Evolutionary conservation across 176 grass and related monocot genomes (phyloP), one percentile per base, ranked within the genome.

Genomic region (Carex parvula): DNA sequence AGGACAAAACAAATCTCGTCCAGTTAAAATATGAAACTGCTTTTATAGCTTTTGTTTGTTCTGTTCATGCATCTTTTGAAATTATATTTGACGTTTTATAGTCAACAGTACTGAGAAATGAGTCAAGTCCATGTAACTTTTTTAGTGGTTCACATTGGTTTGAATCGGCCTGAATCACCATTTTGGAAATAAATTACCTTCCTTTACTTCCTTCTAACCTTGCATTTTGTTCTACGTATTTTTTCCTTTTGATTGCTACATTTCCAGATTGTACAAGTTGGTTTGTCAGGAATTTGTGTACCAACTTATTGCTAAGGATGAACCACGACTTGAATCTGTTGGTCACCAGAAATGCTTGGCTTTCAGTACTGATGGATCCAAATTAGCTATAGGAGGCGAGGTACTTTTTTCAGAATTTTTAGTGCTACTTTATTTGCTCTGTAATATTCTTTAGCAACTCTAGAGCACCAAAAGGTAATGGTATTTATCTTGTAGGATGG

Each of bases 301-400:
- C 77, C 81, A 81, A 56, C 87, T 99, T 85, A 29, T 95, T 60
- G 70, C 41, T 64, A 94, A 83, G 64, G 88, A 94, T 83, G 85
- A 86, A 83, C 71, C 81, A 32, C 59, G 72, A 18, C 85, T 99
- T 39, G 85, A 96, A 86, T 96, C 93, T 50, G 72, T 92, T 90
- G 91, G 97, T 75, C 78, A 24, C 6, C 97, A 99, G 87, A 95
- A 99, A 86, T 99, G 96, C 84, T 75, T 95, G 88, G 77, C 91
- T 85, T 99, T 95, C 62, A 99, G 96, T 76, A 99, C 93, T 69
- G 93, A 99, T 89, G 96, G 96, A 17, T 75, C 88, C 37, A 99
- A 99, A 89, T 92, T 99, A 88, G 93, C 96, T 59, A 91, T 92
- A 9, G 96, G 96, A 53, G 96, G 96, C 12, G 88, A 93, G 91